Base-by-base conservation (phyloP, 2,329 filamentous ascomycete genomes). In the Drechslerella coelobrocha region DNA sequence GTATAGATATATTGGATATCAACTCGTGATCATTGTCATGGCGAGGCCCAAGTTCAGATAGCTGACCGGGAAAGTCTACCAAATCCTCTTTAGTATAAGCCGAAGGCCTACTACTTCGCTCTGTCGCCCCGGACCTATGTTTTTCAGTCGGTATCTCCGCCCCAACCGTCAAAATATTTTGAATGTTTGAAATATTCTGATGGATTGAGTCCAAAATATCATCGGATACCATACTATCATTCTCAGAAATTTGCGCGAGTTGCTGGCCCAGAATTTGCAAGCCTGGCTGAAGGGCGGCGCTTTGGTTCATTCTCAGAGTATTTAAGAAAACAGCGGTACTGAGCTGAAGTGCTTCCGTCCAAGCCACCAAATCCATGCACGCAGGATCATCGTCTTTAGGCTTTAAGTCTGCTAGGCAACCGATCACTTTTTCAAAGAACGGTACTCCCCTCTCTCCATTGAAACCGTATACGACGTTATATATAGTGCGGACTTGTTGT, bases 1-100 rank as follows among this genome's bases (percentile, higher is more conserved):
- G 61, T 24, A 78, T 77, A n/a, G 68, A 72, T 29, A 79, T 78
- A 45, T 78, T 68, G 10, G 74, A 73, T 47, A 79, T 77, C 31
- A 66, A 39, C 7, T 72, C 72, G 24, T 78, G 75, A 26, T 72
- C 72, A 12, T 78, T 75, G 47, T 78, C 76, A 62, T 78, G 75
- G 9, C 76, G 72, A 9, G 74, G 75, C n/a, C 27, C 75, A 55
- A 31, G 63, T 39, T 10, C 52, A 26, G 76, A 77, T 12, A 76
- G 61, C 8, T 72, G 53, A 0, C 76, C 76, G 0, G 76, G 76
- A n/a, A 74, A 68, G 55, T 77, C 76, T 1, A 76, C n/a, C 2
- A 21, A 62, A 26, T 74, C 39, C 2, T 41, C 66, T 23, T 68
- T 12, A n/a, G 47, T 10, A 6, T 19, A n/a, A 14, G 2, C 2